A percentile compares a stretch with the other conserved stretches of the same genome.
These are phyloP conservation scores for Fusarium napiforme DNA, from an alignment of 2,329 filamentous ascomycete species.

Conservation along the genomic window DNA sequence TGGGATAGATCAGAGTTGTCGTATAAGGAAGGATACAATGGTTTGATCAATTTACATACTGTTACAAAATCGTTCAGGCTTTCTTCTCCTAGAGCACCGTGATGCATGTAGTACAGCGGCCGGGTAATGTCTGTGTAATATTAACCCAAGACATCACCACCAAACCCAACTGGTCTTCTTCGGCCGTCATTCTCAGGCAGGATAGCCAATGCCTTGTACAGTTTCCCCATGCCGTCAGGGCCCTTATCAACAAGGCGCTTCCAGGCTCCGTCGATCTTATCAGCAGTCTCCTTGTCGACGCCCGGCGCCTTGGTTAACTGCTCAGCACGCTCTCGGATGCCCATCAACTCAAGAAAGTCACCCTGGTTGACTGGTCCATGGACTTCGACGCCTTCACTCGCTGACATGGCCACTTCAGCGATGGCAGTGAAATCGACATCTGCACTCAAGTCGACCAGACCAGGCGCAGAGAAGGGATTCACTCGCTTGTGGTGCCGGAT, in stretches of 20 bases:
- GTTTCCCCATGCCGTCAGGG: slow-evolving; percentile 87
- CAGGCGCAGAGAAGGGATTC: slow-evolving; percentile 82
- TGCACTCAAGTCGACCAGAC: slow-evolving; percentile 86
- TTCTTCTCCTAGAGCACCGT: background rate
- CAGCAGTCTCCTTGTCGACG: slow-evolving; percentile 58
- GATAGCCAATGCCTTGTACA: slow-evolving; percentile 94
- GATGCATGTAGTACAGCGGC: background rate
- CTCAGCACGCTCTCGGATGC: slow-evolving; percentile 80
- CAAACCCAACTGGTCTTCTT: slow-evolving; percentile 89
- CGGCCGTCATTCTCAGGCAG: slow-evolving; percentile 80
- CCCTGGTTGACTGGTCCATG: slow-evolving; percentile 92
- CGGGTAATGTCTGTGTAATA: background rate
- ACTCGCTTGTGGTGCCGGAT: slow-evolving; percentile 82
- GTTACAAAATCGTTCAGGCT: slow-evolving; percentile 6
- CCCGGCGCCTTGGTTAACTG: slow-evolving; percentile 66
- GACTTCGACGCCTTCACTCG: slow-evolving; percentile 85
- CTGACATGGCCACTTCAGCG: slow-evolving; percentile 81
- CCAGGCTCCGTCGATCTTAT: slow-evolving; percentile 78
- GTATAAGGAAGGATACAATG: slow-evolving; percentile 17
- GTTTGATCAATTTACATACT: slow-evolving; percentile 25
- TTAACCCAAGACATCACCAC: slow-evolving; percentile 68
- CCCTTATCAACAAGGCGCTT: slow-evolving; percentile 85
- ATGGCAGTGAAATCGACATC: slow-evolving; percentile 94
- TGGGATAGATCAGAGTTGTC: slow-evolving; percentile 13
- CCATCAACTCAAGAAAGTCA: slow-evolving; percentile 81